Base-by-base conservation (phyloP, 78 protist genomes). In the Chrysochromulina tobinii region DNA sequence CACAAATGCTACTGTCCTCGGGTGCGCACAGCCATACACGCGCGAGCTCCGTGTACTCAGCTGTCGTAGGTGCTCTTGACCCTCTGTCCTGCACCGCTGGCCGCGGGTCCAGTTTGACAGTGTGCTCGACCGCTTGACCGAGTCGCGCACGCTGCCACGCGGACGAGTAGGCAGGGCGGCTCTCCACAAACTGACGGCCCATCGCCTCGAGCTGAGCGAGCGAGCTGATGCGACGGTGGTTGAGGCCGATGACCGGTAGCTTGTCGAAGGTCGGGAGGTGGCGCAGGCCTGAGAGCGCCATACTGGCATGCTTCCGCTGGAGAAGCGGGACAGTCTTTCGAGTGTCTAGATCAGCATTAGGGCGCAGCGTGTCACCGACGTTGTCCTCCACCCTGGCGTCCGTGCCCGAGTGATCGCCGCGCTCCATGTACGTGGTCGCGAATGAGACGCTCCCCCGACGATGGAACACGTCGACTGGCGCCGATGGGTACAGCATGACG, bases 401-500 rank as follows among this genome's bases (percentile, higher is more conserved):
- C 79, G 21, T 27, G 7, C 23, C 79, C 5, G 79, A 27, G 79
- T 69, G 79, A 6, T 6, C 79, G 79, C 79, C 79, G 50, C 27
- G 54, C 51, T 69, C 79, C 79, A 27, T 23, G 50, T 25, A 27
- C 12, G 51, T 27, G 51, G 79, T 69, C 23, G 79, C 21, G 79
- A 69, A 69, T 27, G 79, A 69, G 54, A 3, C 51, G 38, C 38
- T 38, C 38, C 38, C 38, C 38, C 38, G 38, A 38, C 38, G 38
- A 38, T 38, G 38, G 38, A 38, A 38, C 38, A 38, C 38, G 38
- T 38, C 38, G 38, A 38, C 59, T 23, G 4, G 68, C 38, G n/a
- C 21, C 61, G 89, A 2, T 14, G 89, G 93, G 81, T 91, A 91
- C n/a, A 91, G 67, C 93, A 91, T 91, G 55, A 48, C 54, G 25